phyloP scores from a whole-genome alignment of 768 basidiomycete species.

The Rhodotorula diobovata region DNA sequence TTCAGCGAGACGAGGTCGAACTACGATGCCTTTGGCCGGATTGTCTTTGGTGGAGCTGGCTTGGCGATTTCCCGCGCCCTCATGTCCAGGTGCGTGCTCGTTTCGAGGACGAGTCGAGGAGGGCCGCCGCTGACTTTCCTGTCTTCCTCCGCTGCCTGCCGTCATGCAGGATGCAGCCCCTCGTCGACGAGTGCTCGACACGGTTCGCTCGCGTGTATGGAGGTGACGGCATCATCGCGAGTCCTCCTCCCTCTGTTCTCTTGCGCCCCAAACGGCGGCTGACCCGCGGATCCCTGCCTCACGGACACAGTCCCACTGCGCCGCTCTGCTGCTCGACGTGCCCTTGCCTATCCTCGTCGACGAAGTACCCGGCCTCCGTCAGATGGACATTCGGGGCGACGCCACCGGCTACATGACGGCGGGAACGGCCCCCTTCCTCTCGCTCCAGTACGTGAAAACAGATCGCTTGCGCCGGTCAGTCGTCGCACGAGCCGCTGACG shows the following conservation, averaged over 20 bases:
- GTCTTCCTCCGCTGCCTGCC: too few species aligned
- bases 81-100: slow-evolving; percentile 14
- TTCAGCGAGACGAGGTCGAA: slow-evolving; percentile 22
- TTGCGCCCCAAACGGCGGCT: background rate
- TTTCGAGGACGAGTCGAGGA: too few species aligned
- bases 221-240: slow-evolving; percentile 28
- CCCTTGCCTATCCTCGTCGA: slow-evolving; percentile 23
- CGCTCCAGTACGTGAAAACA: slow-evolving; percentile 15
- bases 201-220: slow-evolving; percentile 20
- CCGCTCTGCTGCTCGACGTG: slow-evolving; percentile 3
- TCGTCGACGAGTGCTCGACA: slow-evolving; percentile 18
- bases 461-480: too few species aligned
- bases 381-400: slow-evolving; percentile 33
- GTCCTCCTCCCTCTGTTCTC: background rate
- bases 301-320: slow-evolving; percentile 14
- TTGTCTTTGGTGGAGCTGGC: slow-evolving; percentile 31
- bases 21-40: slow-evolving; percentile 17
- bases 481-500: background rate
- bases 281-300: background rate
- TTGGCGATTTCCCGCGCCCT: slow-evolving; percentile 18
- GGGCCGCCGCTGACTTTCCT: too few species aligned
- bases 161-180: slow-evolving; percentile 21
- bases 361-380: slow-evolving; percentile 16
- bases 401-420: slow-evolving; percentile 25
- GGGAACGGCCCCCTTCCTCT: slow-evolving; percentile 19